These are phyloP conservation scores for Melampsora abietis-canadensis DNA, from an alignment of 1,284 basidiomycete genomes.

Conservation along the genomic window DNA sequence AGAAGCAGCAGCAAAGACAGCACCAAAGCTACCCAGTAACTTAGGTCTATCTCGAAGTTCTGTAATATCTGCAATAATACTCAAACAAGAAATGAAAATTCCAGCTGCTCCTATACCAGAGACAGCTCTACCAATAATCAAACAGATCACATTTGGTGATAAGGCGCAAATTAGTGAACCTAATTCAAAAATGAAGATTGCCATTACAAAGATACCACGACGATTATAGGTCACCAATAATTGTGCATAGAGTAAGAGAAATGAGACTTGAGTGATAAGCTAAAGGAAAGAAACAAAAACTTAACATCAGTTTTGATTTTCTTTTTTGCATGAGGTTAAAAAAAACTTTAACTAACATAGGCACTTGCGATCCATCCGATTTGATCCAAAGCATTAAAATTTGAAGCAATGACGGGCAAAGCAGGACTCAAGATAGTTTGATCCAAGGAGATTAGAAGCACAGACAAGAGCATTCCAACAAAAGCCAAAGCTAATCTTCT, in stretches of 20 bases:
- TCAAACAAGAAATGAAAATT: slow-evolving; percentile 57
- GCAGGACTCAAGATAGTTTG: slow-evolving; percentile 19
- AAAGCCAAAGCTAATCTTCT: background rate
- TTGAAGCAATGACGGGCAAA: slow-evolving; percentile 53
- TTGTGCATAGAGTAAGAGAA: slow-evolving; percentile 56
- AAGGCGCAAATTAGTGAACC: slow-evolving; percentile 60
- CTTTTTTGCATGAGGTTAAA: too few relatives aligned
- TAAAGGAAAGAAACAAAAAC: slow-evolving; percentile 45
- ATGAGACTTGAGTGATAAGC: slow-evolving; percentile 55
- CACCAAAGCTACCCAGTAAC: slow-evolving; percentile 53
- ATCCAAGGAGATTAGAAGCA: background rate
- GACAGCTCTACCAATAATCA: slow-evolving; percentile 60
- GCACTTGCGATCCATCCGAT: slow-evolving; percentile 57
- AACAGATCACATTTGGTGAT: slow-evolving; percentile 54
- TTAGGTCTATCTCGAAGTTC: slow-evolving; percentile 54
- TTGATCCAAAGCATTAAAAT: slow-evolving; percentile 57
- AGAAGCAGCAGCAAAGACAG: slow-evolving; percentile 49
- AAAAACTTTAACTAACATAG: slow-evolving; percentile 51
- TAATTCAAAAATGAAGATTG: slow-evolving; percentile 58
- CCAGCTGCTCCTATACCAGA: slow-evolving; percentile 59
- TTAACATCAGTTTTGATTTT: too few relatives aligned
- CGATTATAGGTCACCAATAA: slow-evolving; percentile 55
- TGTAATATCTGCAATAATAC: slow-evolving; percentile 55
- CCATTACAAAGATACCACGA: slow-evolving; percentile 57
- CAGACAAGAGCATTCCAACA: slow-evolving; percentile 1